Base-by-base conservation (phyloP, 2,329 filamentous ascomycete genomes). In the Botrytis squamosa region DNA sequence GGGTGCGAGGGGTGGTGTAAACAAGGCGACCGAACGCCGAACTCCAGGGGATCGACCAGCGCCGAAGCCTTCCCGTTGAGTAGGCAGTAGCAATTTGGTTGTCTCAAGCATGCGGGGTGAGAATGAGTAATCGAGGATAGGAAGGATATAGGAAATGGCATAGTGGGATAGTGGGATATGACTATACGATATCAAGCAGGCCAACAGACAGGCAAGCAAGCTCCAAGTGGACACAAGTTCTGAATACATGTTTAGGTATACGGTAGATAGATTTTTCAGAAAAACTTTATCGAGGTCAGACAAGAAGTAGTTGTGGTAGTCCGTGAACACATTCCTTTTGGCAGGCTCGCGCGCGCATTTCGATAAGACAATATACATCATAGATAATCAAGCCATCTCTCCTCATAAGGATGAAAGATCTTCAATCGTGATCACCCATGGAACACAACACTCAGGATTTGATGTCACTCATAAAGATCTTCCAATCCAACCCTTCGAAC, bases 111-210 rank as follows among this genome's bases (percentile, higher is more conserved):
- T 57, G 52, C 52, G n/a, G 52, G 52, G n/a, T 57, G n/a, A 57
- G 14, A 7, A 6, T 57, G n/a, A 57, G 14, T 14, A 6, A 40
- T 62, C 59, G 12, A 8, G 7, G n/a, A 44, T 66, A 44, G 38
- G 40, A 44, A 29, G 25, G 40, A 44, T 46, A 29, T 33, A 20
- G 25, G 2, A n/a, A n/a, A 22, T 16, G n/a, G 22, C 8, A 29
- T 29, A 44, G 38, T n/a, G 29, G 62, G 29, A 29, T 29, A 44
- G 38, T n/a, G 29, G 62, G 29, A 8, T 42, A 64, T 64, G 59
- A 71, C 59, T 71, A 71, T 36, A 71, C 63, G 16, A 44, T 42
- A 33, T 55, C 25, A n/a, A 68, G 63, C 42, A 14, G 42, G 42
- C 63, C 25, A 55, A 55, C 9, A 36, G 57, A 36, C 29, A 36